These are phyloP conservation scores for Paecilomyces niveus DNA, from an alignment of 2,329 filamentous ascomycete species.

Conservation along the genomic window DNA sequence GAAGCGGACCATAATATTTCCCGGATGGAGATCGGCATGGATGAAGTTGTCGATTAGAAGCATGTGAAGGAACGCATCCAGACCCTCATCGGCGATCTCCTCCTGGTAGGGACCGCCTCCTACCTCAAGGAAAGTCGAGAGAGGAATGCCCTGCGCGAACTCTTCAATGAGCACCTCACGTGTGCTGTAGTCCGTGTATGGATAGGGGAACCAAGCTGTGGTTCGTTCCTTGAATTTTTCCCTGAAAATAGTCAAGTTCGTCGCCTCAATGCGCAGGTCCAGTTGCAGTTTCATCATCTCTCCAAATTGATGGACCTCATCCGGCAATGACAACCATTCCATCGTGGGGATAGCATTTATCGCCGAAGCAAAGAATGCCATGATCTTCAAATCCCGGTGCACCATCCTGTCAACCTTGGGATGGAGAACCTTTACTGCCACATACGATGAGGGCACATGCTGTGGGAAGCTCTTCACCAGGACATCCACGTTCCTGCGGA, in stretches of 20 bases:
- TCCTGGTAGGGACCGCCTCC: slow-evolving; percentile 89
- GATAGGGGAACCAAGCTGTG: slow-evolving; percentile 95
- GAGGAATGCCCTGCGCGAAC: slow-evolving; percentile 87
- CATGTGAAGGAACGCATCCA: slow-evolving; percentile 96
- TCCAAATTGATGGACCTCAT: slow-evolving; percentile 88
- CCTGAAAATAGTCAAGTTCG: slow-evolving; percentile 79
- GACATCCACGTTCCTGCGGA: slow-evolving; percentile 75
- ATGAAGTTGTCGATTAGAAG: slow-evolving; percentile 95
- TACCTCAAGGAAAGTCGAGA: slow-evolving; percentile 83
- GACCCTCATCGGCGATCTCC: slow-evolving; percentile 88
- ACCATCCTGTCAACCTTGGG: slow-evolving; percentile 85
- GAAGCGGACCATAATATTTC: slow-evolving; percentile 99
- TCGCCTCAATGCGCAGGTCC: slow-evolving; percentile 87
- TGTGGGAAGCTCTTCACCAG: slow-evolving; percentile 81
- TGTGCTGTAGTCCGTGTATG: slow-evolving; percentile 87
- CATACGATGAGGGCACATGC: slow-evolving; percentile 80
- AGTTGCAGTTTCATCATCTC: slow-evolving; percentile 99
- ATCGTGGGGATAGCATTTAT: slow-evolving; percentile 89
- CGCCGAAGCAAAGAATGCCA: slow-evolving; percentile 78
- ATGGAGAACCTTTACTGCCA: slow-evolving; percentile 93
- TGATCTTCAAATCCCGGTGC: slow-evolving; percentile 84
- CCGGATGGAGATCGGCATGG: slow-evolving; percentile 91
- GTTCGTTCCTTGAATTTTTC: slow-evolving; percentile 82
- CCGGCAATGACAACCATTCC: slow-evolving; percentile 92
- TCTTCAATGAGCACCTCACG: slow-evolving; percentile 90